Evolutionary conservation across 192 early-diverging fungal genomes (phyloP), one percentile per base, ranked within the genome.

Genomic region (Chytriomyces hyalinus): DNA sequence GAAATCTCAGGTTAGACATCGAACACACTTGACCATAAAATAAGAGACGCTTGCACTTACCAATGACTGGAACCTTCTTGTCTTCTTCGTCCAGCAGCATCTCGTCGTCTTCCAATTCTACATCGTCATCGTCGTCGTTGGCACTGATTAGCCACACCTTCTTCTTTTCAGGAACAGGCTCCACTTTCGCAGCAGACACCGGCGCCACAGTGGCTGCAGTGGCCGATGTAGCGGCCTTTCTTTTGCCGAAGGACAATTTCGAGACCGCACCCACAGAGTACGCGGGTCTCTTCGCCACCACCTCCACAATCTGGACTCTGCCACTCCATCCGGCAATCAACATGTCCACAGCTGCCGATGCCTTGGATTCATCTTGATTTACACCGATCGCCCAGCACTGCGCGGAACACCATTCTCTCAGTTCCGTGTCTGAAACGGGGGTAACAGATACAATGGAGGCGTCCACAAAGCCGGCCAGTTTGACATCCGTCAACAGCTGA

Each of bases 391-490:
- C 86, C 93, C 93, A 95, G 53, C 83, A 86, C 8, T 82, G 61
- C 17, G 81, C 57, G n/a, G 9, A 9, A 46, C 71, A 60, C 59
- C 71, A 73, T 13, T 59, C 49, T 13, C 76, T 47, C 49, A 91
- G 85, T 66, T 78, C 80, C 36, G 81, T 75, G 6, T 86, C 86
- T 0, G 87, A 70, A 0, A 92, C 85, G 6, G 73, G 50, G 5
- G 36, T 13, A 1, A 60, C 51, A 6, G 45, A 22, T 6, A 72
- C 80, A 26, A 91, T 71, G 28, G 81, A 73, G 8, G 88, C 75
- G 71, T 94, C 92, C 26, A 96, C 88, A 80, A 96, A 96, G 9
- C 97, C 97, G 61, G 93, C 89, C 76, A 97, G 89, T 78, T 91
- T 91, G 51, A 96, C 82, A 66, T 87, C 90, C 6, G 92, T 90